A percentile compares a stretch with the other conserved stretches of the same genome.
These are phyloP conservation scores for Penicillium dipodomyicola DNA, from an alignment of 495 filamentous ascomycete species.

Conservation along the genomic window DNA sequence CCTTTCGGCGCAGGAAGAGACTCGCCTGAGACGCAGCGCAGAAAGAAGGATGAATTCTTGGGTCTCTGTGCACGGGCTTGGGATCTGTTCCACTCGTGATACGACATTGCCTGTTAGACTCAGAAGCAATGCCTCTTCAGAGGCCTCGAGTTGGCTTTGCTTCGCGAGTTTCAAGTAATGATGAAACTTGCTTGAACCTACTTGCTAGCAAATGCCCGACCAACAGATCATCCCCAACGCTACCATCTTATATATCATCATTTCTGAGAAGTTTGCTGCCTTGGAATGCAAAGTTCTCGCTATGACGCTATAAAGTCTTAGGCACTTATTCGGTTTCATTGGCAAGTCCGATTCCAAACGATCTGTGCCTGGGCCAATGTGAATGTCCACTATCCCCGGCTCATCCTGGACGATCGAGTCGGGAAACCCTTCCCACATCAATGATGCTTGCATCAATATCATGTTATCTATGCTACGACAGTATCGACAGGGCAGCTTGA, in stretches of 20 bases:
- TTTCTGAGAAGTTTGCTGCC: not conserved
- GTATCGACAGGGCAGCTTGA: conserved; percentile 14
- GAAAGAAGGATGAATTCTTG: conserved; percentile 95
- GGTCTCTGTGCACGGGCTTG: conserved; percentile 82
- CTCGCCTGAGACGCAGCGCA: conserved; percentile 76
- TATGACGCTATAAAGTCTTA: not conserved
- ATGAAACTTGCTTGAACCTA: conserved; percentile 10
- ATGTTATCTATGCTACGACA: conserved; percentile 24
- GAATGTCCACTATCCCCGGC: conserved; percentile 7
- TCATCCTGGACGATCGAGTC: conserved; percentile 26
- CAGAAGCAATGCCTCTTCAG: not conserved
- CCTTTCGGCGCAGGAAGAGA: conserved; percentile 77
- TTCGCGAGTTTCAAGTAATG: conserved; percentile 2
- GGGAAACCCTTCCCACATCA: conserved; percentile 11
- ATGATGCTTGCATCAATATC: conserved; percentile 27
- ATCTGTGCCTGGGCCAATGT: conserved; percentile 11
- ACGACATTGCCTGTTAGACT: not conserved
- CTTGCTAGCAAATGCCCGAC: not conserved
- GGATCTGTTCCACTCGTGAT: conserved; percentile 94
- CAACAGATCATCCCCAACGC: not conserved
- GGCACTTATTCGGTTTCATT: not conserved
- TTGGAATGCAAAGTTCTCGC: not conserved
- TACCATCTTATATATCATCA: not conserved
- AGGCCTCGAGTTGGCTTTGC: not conserved
- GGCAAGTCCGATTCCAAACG: conserved; percentile 1